Base-by-base conservation (phyloP, 495 filamentous ascomycete genomes). In the Cairneyella variabilis region DNA sequence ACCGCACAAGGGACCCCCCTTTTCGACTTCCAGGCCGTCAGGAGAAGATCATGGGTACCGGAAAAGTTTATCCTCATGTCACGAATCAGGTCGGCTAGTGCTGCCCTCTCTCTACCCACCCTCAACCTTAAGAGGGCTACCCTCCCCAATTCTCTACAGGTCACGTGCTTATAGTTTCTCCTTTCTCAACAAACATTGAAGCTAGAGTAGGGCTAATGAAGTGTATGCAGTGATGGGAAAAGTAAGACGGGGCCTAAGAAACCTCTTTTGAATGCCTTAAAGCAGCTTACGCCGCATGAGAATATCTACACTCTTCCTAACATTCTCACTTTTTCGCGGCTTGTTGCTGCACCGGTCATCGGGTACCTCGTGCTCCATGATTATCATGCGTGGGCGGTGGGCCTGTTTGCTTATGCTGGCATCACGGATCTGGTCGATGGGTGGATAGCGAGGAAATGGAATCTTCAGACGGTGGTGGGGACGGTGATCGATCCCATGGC, bases 261-360 rank as follows among this genome's bases (percentile, higher is more conserved):
- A 38, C 57, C 62, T 9, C 43, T 60, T 8, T 42, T 65, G 6
- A 57, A 57, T 12, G 60, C 38, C 20, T 48, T 63, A 2, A 53
- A 51, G n/a, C 46, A 54, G 21, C 36, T 63, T 6, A 64, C 55
- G 1, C 58, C 62, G 1, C 91, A 84, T 62, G 93, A 98, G 69
- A 93, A 98, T 61, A 96, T 98, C 66, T 96, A 95, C 75, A 98
- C 87, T 38, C 60, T 98, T 41, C 93, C 93, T 23, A 98, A 98
- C 68, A 71, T 91, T 54, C 81, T 98, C 54, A 98, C 93, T 25
- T 84, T 93, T 64, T 85, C 89, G 5, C 86, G 93, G 11, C 78
- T 98, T 30, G 54, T 95, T 41, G 84, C 89, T 2, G 88, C 92
- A 0, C 93, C 93, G 0, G 73, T 86, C 41, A 84, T 97, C 44